Evolutionary conservation across 2,329 filamentous ascomycete genomes (phyloP).

Genomic region (Aspergillus hiratsukae): DNA sequence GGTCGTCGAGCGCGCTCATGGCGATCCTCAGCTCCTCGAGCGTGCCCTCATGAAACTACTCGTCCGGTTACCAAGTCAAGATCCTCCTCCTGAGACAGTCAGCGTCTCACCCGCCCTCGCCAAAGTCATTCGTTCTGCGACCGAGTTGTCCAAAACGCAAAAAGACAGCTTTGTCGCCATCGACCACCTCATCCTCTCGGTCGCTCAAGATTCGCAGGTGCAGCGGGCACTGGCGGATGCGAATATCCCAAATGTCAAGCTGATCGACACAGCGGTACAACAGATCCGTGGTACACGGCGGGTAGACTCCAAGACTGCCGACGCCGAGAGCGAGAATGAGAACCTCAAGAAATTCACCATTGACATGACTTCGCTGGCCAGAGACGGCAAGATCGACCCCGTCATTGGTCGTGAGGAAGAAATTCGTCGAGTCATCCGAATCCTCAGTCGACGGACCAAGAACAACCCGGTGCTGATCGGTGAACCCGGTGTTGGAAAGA

Average conservation of each 20-base stretch:
- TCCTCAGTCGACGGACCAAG: slow-evolving; percentile 89
- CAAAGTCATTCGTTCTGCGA: slow-evolving; percentile 75
- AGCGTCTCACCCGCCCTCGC: slow-evolving; percentile 77
- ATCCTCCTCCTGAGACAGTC: slow-evolving; percentile 86
- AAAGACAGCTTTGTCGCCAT: slow-evolving; percentile 94
- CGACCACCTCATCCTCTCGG: slow-evolving; percentile 84
- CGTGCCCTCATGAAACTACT: slow-evolving; percentile 85
- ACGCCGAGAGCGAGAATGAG: slow-evolving; percentile 85
- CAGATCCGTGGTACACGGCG: slow-evolving; percentile 88
- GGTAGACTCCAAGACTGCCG: slow-evolving; percentile 93
- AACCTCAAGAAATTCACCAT: slow-evolving; percentile 98
- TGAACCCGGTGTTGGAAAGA: slow-evolving; percentile 97
- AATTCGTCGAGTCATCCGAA: slow-evolving; percentile 85
- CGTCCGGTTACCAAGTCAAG: slow-evolving; percentile 87
- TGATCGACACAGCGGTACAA: slow-evolving; percentile 84
- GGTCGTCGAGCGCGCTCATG: slow-evolving; percentile 88
- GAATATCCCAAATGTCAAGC: slow-evolving; percentile 86
- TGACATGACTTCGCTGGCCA: slow-evolving; percentile 93
- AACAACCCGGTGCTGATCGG: slow-evolving; percentile 98
- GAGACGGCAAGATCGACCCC: slow-evolving; percentile 96
- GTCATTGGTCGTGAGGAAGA: slow-evolving; percentile 97
- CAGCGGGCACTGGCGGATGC: slow-evolving; percentile 73
- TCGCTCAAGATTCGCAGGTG: slow-evolving; percentile 73
- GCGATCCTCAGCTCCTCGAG: slow-evolving; percentile 84
- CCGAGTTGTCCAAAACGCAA: slow-evolving; percentile 92